These are phyloP conservation scores for Cenchrus fungigraminus DNA, from an alignment of 176 grass and related monocot genomes.

Conservation along the genomic window DNA sequence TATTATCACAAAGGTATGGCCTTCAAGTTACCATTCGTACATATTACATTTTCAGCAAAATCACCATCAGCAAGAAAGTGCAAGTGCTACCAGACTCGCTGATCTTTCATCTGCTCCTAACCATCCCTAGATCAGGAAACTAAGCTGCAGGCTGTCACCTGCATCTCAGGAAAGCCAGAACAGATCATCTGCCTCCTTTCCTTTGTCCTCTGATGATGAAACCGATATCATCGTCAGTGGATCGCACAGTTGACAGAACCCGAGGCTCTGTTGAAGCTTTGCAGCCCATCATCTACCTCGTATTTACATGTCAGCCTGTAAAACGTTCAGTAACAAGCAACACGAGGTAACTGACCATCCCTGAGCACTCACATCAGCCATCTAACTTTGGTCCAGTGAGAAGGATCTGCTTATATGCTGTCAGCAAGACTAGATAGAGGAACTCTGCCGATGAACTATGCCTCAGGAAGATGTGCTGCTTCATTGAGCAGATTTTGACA, in stretches of 20 bases:
- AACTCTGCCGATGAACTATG: constrained; percentile 20
- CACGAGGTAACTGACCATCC: constrained; percentile 21
- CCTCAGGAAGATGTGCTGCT: constrained; percentile 31
- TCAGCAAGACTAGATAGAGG: constrained; percentile 28
- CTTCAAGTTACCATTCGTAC: constrained; percentile 38
- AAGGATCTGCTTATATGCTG: constrained; percentile 2
- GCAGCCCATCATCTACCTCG: constrained; percentile 9
- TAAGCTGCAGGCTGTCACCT: constrained; percentile 16
- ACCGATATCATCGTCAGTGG: background rate
- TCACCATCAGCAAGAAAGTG: constrained; percentile 31
- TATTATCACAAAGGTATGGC: constrained; percentile 29
- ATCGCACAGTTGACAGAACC: constrained; percentile 15
- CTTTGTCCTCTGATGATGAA: constrained; percentile 12
- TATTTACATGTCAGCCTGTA: constrained; percentile 48
- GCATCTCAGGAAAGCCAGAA: constrained; percentile 10
- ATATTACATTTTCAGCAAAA: constrained; percentile 54
- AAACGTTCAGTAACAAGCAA: constrained; percentile 34
- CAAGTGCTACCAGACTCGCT: background rate
- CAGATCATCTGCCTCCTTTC: constrained; percentile 21
- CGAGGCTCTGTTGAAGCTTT: constrained; percentile 19
- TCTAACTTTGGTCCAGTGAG: constrained; percentile 11
- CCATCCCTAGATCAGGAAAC: constrained; percentile 8
- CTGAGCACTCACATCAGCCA: constrained; percentile 42
- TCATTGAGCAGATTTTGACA: constrained; percentile 49
- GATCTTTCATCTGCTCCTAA: constrained; percentile 24